Base-by-base conservation (phyloP, 441 rosid genomes). In the Arabidopsis hybrid region DNA sequence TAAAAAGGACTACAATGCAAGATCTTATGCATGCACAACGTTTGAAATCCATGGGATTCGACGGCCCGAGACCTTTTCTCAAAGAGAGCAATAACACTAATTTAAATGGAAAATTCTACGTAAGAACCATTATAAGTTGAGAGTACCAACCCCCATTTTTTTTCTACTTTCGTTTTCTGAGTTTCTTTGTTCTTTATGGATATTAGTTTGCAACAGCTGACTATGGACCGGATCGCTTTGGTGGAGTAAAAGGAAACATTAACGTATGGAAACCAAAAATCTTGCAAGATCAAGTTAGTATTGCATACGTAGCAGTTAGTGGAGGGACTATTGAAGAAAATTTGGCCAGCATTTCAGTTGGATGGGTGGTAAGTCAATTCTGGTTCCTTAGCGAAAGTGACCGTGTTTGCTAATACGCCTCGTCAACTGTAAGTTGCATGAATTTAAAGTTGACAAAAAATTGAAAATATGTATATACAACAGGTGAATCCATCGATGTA, bases 181-280 rank as follows among this genome's bases (percentile, higher is more conserved):
- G 12, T 35, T 63, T 40, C 11, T 72, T 26, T 13, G 14, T 50
- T 45, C 12, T 35, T 21, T 49, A 7, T 60, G 76, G 42, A 52
- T 60, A 2, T 1, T 52, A 72, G 76, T 16, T 39, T 52, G 76
- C 76, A 9, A 13, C 10, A 36, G 7, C 39, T 31, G 6, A 16
- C 11, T 72, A 2, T 38, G 49, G 46, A 26, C 40, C 29, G 8
- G 10, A 1, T 17, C 7, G 2, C 11, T 26, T 43, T 13, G 13
- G 10, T 36, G 75, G 68, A 21, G 60, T 52, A 49, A 21, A 49
- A 13, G 74, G 66, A 38, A 6, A 26, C 4, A 5, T 71, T 60
- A 71, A 71, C 26, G 4, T 71, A 0, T 71, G 75, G 75, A 31
- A 60, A 26, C 75, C 59, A 46, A n/a, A 58, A 34, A 38, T 71